phyloP scores from a whole-genome alignment of 108 stramenopile genomes.

The Nitzschia palea region DNA sequence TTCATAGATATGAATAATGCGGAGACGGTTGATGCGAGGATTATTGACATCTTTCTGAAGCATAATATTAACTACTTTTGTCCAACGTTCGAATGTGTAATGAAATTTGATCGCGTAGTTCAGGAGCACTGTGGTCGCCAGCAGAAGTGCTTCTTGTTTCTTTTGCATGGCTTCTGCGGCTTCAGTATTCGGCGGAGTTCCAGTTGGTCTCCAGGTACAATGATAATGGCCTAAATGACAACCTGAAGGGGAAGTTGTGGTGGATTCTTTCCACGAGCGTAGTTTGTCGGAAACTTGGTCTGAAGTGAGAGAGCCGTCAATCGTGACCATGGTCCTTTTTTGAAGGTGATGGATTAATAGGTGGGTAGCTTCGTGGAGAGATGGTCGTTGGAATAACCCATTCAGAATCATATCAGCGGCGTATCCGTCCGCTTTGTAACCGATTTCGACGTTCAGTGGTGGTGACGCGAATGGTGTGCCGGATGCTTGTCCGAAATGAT shows the following conservation, averaged over 20 bases:
- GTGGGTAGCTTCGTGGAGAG: background rate
- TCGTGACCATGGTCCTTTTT: background rate
- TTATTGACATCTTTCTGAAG: background rate
- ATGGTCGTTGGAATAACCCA: background rate
- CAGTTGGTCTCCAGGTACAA: background rate
- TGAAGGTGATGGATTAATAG: background rate
- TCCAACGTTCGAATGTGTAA: background rate
- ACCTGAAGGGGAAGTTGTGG: background rate
- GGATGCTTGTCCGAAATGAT: background rate
- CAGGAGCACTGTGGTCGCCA: too few relatives aligned
- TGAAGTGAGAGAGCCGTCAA: background rate
- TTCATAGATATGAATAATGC: background rate
- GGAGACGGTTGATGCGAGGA: background rate
- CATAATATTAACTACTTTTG: background rate
- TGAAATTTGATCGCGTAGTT: background rate
- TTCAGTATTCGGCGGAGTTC: background rate
- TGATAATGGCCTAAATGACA: background rate
- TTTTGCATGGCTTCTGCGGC: background rate
- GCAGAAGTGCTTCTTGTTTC: background rate
- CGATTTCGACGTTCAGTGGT: background rate
- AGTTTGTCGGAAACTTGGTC: background rate
- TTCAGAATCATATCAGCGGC: background rate
- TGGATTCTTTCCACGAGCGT: background rate
- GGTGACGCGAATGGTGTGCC: background rate
- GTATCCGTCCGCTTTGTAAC: background rate